Base-by-base conservation (phyloP, 306 rosid species). In the Gastrolobium villosum region DNA sequence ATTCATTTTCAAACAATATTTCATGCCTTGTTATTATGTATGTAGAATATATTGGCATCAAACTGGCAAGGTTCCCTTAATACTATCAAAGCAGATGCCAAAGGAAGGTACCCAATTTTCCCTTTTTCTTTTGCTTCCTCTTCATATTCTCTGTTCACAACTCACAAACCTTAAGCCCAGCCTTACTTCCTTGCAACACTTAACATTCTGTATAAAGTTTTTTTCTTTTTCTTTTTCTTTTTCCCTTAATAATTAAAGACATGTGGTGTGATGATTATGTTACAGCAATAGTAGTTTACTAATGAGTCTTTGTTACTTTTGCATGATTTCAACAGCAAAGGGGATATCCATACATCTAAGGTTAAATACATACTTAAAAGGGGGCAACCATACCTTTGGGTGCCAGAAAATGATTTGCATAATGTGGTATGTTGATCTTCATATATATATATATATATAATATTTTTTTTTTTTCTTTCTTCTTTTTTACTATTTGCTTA, bases 311-410 rank as follows among this genome's bases (percentile, higher is more conserved):
- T 63, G 39, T 44, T 79, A 6, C 49, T 80, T 65, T 50, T 84
- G 84, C 77, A 37, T 86, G 86, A 20, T 35, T 72, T 71, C 63
- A 37, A 82, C 83, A 94, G 99, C 84, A 92, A 90, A 86, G 85
- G 74, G 43, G 81, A 74, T 75, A 84, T 94, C 57, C 73, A 89
- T 81, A 84, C 94, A 6, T 92, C 99, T 39, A 90, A 88, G 86
- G 87, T 94, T n/a, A 91, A 86, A 63, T 94, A 94, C 84, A 84
- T 92, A 44, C 37, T 86, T 53, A 89, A 65, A 77, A 89, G 82
- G 81, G 99, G 99, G 50, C 90, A 89, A 70, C 99, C 97, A 30
- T 92, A 89, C 81, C 79, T 92, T 69, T 94, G 99, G 99, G 91
- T 94, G 49, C 92, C 93, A 0, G 93, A 92, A 79, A 84, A 86